Evolutionary conservation across 2,329 filamentous ascomycete species (phyloP).

Genomic region (Neurospora sp.): DNA sequence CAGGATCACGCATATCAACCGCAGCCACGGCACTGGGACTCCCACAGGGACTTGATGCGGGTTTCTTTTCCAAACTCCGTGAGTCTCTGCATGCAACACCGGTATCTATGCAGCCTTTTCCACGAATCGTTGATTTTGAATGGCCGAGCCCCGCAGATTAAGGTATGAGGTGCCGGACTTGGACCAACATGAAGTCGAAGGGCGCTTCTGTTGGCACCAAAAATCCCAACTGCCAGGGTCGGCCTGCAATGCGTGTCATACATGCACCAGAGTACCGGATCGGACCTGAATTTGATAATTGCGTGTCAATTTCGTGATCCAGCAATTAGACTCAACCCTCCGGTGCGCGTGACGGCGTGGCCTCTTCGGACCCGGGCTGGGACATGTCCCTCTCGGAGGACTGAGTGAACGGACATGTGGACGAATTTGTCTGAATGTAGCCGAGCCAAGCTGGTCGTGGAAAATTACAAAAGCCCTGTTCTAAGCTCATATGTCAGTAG

Average conservation of each 20-base stretch:
- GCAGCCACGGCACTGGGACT: neutral
- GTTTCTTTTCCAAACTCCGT: accelerated
- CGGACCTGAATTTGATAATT: neutral
- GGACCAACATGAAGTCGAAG: neutral
- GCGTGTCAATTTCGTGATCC: neutral
- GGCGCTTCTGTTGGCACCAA: neutral
- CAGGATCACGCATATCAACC: neutral
- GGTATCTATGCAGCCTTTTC: neutral
- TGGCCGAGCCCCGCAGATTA: neutral
- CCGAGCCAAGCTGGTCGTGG: neutral
- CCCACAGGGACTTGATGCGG: neutral
- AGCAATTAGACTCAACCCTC: neutral
- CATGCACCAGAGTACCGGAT: neutral
- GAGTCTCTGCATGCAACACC: neutral
- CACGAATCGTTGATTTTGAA: neutral
- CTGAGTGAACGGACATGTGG: neutral
- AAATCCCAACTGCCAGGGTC: neutral
- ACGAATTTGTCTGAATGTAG: neutral
- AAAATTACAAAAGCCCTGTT: neutral
- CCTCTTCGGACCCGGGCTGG: neutral
- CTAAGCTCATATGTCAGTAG: neutral
- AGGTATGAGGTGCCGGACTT: neutral
- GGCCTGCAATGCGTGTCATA: neutral
- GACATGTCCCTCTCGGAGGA: neutral
- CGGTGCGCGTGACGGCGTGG: neutral